Evolutionary conservation across 306 rosid genomes (phyloP).

Genomic region (Leucaena leucocephala): DNA sequence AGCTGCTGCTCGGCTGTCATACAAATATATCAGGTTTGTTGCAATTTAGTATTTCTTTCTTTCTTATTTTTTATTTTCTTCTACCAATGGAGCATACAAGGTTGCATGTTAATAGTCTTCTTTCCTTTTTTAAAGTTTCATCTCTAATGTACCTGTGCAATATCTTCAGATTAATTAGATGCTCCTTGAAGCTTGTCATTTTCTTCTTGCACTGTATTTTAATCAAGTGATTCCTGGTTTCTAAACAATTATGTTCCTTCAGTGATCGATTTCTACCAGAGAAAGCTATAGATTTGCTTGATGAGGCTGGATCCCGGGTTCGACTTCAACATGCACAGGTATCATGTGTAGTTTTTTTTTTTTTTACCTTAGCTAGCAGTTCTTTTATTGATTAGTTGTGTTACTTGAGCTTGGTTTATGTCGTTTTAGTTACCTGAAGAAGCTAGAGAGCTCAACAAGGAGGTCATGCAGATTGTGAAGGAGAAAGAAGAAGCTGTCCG

Average conservation of each 20-base stretch:
- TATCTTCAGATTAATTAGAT: conserved; percentile 14
- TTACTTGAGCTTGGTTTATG: conserved; percentile 35
- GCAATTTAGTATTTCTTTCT: background rate
- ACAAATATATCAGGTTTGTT: conserved; percentile 91
- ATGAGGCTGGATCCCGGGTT: conserved; percentile 98
- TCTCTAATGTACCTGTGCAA: background rate
- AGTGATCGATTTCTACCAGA: conserved; percentile 98
- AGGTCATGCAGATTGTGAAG: conserved; percentile 85
- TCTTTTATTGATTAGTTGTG: conserved; percentile 16
- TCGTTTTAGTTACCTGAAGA: conserved; percentile 85
- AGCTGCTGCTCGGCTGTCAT: conserved; percentile 88
- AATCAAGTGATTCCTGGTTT: conserved; percentile 18
- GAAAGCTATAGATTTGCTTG: conserved; percentile 95
- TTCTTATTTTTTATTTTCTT: background rate
- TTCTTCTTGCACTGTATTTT: conserved; percentile 12
- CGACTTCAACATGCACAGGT: conserved; percentile 96
- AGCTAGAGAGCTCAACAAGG: conserved; percentile 91
- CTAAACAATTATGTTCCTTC: conserved; percentile 31
- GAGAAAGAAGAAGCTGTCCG: conserved; percentile 95
- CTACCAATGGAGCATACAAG: conserved; percentile 9
- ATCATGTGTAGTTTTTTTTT: background rate
- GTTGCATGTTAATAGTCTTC: conserved; percentile 17
- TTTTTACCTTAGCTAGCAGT: conserved; percentile 1
- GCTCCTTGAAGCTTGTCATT: conserved; percentile 12
- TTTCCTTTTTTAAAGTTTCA: background rate